Base-by-base conservation (phyloP, 2,329 filamentous ascomycete genomes). In the Aspergillus carbonarius region DNA sequence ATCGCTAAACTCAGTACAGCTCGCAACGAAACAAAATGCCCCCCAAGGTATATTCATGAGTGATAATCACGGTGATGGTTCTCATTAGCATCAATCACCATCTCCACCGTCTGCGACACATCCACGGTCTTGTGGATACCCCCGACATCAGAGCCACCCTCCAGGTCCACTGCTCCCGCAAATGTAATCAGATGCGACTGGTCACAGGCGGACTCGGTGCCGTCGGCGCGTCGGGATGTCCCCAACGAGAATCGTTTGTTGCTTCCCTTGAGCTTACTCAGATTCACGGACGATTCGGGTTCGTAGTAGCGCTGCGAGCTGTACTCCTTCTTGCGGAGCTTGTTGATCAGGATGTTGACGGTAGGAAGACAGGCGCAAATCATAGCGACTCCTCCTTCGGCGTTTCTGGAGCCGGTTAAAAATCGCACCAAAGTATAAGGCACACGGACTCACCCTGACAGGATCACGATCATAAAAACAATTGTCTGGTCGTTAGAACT, bases 361-460 rank as follows among this genome's bases (percentile, higher is more conserved):
- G 69, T 66, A 1, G 73, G 73, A 5, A 76, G 68, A 63, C 73
- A 76, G 20, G 73, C 72, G 57, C 73, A 76, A 57, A 76, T 75
- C 25, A 76, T 57, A 5, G 72, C 73, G 42, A 76, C 60, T 48
- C 71, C 73, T 32, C 68, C 72, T 62, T 76, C 73, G 40, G 73
- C 73, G 53, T 76, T 75, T 12, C 72, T 75, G 52, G 52, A 9
- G n/a, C 5, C 1, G 6, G 30, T 15, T n/a, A n/a, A 7, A 57
- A 20, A 58, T 59, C 39, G 47, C 20, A 15, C 18, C 35, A 15
- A n/a, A n/a, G n/a, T n/a, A n/a, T n/a, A n/a, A 44, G 25, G 13
- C 39, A 30, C 2, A 25, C 1, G 18, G 23, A 51, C 73, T 58
- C 72, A 77, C 75, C 74, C 75, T 5, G 72, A 75, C 2, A 77